A percentile compares a stretch with the other conserved stretches of the same genome.
phyloP scores from a whole-genome alignment of 2,329 filamentous ascomycete species.

The Aspergillus pseudoterreus region DNA sequence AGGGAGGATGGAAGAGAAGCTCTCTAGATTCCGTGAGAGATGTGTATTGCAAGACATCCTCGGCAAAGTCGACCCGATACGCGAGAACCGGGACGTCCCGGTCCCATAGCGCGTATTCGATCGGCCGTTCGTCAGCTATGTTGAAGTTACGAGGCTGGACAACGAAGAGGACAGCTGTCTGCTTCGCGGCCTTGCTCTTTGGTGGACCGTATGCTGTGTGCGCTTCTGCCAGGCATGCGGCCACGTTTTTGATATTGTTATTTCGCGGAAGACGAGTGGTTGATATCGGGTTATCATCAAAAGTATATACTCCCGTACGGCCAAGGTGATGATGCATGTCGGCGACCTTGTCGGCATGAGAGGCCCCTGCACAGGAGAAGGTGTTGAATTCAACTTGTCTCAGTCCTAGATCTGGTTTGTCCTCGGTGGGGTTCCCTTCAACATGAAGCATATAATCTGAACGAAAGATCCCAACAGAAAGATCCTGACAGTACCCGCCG shows the following conservation, averaged over 20 bases:
- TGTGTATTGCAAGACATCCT: conserved; percentile 28
- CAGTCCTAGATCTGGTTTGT: conserved; percentile 13
- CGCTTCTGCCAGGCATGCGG: conserved; percentile 28
- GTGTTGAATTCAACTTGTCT: conserved; percentile 49
- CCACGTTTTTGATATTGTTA: conserved; percentile 29
- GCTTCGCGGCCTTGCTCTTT: conserved; percentile 7
- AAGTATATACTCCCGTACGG: conserved; percentile 20
- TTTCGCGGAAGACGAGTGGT: conserved; percentile 27
- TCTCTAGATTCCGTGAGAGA: conserved; percentile 26
- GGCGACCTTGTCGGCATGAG: conserved; percentile 38
- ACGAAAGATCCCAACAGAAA: conserved; percentile 39
- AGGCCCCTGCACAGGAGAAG: conserved; percentile 40
- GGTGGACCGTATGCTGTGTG: conserved; percentile 30
- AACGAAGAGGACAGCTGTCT: conserved; percentile 39
- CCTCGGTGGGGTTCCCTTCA: not conserved
- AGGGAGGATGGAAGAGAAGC: conserved; percentile 35
- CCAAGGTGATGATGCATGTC: conserved; percentile 41
- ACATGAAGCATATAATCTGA: conserved; percentile 47
- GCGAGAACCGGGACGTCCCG: conserved; percentile 27
- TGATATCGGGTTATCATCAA: not conserved
- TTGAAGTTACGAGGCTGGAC: conserved; percentile 46
- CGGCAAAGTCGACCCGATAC: conserved; percentile 37
- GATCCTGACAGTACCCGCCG: conserved; percentile 25
- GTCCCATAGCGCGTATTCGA: conserved; percentile 43
- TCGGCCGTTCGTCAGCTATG: conserved; percentile 43